These are phyloP conservation scores for Collybiopsis luxurians DNA, from an alignment of 768 basidiomycete species.

Conservation along the genomic window DNA sequence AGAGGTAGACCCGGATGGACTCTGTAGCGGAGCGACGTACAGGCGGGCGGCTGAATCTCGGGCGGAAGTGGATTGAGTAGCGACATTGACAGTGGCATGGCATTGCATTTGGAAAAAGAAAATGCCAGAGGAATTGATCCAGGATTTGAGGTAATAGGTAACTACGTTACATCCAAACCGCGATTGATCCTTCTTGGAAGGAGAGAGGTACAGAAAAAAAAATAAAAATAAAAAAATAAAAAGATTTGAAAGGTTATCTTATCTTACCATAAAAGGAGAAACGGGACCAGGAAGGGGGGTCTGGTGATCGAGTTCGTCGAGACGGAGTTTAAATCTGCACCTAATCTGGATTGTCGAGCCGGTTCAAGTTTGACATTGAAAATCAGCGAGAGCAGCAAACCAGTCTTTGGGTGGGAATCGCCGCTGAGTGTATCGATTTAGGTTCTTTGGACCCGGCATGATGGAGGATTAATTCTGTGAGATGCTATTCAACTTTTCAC, in stretches of 20 bases:
- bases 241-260: background rate
- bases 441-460: background rate
- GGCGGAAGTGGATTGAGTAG: no score
- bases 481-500: background rate
- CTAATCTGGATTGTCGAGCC: background rate
- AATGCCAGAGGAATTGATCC: no score
- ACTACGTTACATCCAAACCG: no score
- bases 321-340: conserved; percentile 4
- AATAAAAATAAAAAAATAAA: background rate
- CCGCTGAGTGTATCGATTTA: background rate
- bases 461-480: conserved; percentile 1
- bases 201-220: background rate
- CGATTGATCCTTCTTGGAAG: no score
- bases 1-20: no score
- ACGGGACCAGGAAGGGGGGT: background rate
- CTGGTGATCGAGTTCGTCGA: conserved; percentile 1
- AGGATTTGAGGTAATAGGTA: no score
- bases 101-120: no score
- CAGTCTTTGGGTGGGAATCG: conserved; percentile 1
- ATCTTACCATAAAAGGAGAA: background rate
- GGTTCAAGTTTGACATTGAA: background rate
- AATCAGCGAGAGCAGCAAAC: background rate
- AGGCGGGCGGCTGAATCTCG: no score
- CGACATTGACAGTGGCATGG: no score
- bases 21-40: no score